A percentile compares a stretch with the other conserved stretches of the same genome.
Evolutionary conservation across 2,329 filamentous ascomycete species (phyloP).

Genomic region (Calonectria fujianensis): DNA sequence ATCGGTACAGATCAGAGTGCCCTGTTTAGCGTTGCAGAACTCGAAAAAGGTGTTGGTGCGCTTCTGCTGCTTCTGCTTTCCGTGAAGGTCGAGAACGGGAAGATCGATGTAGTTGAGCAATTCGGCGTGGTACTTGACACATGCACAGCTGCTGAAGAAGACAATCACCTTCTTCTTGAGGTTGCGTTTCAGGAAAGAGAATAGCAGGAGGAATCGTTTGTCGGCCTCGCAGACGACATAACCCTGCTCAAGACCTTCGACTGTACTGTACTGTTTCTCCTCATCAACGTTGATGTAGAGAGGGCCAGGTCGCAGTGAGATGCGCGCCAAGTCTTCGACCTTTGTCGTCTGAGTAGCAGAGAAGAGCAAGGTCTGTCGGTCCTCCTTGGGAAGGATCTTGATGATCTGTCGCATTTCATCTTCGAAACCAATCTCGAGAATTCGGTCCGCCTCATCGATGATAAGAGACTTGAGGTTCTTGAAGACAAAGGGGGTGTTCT

Average conservation of each 20-base stretch:
- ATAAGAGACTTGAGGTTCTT: slow-evolving; percentile 95
- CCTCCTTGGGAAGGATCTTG: slow-evolving; percentile 91
- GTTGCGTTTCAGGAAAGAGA: slow-evolving; percentile 93
- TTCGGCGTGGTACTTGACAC: slow-evolving; percentile 96
- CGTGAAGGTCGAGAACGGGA: slow-evolving; percentile 89
- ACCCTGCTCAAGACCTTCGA: slow-evolving; percentile 95
- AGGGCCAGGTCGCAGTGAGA: slow-evolving; percentile 92
- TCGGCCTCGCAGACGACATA: slow-evolving; percentile 96
- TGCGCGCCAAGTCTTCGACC: slow-evolving; percentile 95
- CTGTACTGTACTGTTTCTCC: slow-evolving; percentile 90
- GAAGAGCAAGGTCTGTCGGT: slow-evolving; percentile 98
- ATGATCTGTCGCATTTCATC: slow-evolving; percentile 98
- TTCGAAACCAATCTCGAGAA: slow-evolving; percentile 98
- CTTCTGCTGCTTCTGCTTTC: slow-evolving; percentile 99
- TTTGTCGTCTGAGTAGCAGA: slow-evolving; percentile 99
- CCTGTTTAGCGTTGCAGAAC: slow-evolving; percentile 85
- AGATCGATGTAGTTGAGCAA: slow-evolving; percentile 98
- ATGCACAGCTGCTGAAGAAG: slow-evolving; percentile 94
- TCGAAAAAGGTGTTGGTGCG: slow-evolving; percentile 99
- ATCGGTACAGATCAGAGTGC: slow-evolving; percentile 95
- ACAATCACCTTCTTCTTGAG: slow-evolving; percentile 98
- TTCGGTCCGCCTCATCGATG: slow-evolving; percentile 97
- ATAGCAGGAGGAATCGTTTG: slow-evolving; percentile 93
- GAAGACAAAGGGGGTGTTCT: slow-evolving; percentile 93
- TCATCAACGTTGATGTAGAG: slow-evolving; percentile 98